Evolutionary conservation across 1,284 basidiomycete species (phyloP).

Genomic region (Marasmius oreades): DNA sequence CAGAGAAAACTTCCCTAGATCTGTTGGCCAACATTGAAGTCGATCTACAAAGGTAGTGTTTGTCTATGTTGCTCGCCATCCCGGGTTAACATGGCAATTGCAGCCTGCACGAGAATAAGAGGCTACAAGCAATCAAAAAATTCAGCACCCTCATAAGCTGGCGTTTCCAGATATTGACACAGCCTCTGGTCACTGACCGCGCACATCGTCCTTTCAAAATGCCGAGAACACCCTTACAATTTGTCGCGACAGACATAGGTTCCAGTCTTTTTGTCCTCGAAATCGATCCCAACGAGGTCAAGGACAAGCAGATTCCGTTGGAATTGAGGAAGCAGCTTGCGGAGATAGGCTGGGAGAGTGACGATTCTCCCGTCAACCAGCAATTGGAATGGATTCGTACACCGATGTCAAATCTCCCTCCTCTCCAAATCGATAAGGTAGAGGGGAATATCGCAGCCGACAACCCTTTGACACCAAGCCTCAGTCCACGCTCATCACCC

Average conservation of each 20-base stretch:
- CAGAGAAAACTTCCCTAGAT: slow-evolving; percentile 53
- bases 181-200: slow-evolving; percentile 56
- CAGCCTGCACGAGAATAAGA: slow-evolving; percentile 45
- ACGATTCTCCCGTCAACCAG: slow-evolving; percentile 50
- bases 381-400: slow-evolving; percentile 55
- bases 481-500: slow-evolving; percentile 30
- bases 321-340: slow-evolving; percentile 61
- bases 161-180: slow-evolving; percentile 63
- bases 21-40: slow-evolving; percentile 47
- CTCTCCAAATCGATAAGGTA: slow-evolving; percentile 48
- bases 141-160: slow-evolving; percentile 55
- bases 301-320: slow-evolving; percentile 47
- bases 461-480: slow-evolving; percentile 19
- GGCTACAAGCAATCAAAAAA: slow-evolving; percentile 47
- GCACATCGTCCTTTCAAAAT: slow-evolving; percentile 63
- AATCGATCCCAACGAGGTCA: slow-evolving; percentile 47
- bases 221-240: slow-evolving; percentile 59
- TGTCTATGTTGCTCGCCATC: background rate
- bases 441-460: slow-evolving; percentile 23
- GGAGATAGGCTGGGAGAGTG: slow-evolving; percentile 70
- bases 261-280: slow-evolving; percentile 50
- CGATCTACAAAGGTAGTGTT: slow-evolving; percentile 51
- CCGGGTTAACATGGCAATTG: slow-evolving; percentile 2
- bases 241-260: slow-evolving; percentile 70
- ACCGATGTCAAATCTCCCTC: slow-evolving; percentile 61